These are phyloP conservation scores for Auriscalpium microsporum DNA, from an alignment of 768 basidiomycete genomes.

Conservation along the genomic window DNA sequence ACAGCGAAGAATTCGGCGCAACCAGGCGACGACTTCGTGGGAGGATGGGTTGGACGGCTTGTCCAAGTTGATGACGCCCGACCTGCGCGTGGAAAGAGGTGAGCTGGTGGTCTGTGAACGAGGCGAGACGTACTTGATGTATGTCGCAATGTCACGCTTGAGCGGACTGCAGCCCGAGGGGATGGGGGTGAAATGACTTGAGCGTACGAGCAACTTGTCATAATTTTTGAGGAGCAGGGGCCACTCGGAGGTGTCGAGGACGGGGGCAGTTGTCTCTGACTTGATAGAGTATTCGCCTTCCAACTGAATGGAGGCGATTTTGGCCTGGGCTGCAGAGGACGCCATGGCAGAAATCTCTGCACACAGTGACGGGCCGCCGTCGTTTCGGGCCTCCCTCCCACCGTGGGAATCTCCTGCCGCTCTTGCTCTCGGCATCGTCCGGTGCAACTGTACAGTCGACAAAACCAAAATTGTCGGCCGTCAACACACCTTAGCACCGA, in stretches of 20 bases:
- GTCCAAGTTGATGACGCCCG: slow-evolving; percentile 98
- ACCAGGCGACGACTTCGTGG: slow-evolving; percentile 99
- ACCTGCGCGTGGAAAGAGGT: slow-evolving; percentile 38
- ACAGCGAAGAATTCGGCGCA: slow-evolving; percentile 90
- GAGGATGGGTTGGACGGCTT: slow-evolving; percentile 99
- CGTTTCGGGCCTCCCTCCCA: not conserved
- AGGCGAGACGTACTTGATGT: slow-evolving; percentile 66
- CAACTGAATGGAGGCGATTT: slow-evolving; percentile 68
- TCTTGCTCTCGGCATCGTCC: not conserved
- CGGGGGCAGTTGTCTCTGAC: slow-evolving; percentile 63
- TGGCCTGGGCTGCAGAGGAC: slow-evolving; percentile 47
- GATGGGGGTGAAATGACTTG: slow-evolving; percentile 97
- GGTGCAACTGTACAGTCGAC: slow-evolving; percentile 44
- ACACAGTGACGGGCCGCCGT: not conserved
- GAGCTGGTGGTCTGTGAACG: not conserved
- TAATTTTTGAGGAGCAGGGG: slow-evolving; percentile 97
- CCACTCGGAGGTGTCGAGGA: slow-evolving; percentile 94
- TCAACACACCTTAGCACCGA: slow-evolving; percentile 7
- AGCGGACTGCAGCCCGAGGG: slow-evolving; percentile 89
- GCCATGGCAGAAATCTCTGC: slow-evolving; percentile 27
- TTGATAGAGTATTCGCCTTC: slow-evolving; percentile 76
- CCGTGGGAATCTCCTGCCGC: not conserved
- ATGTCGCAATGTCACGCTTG: slow-evolving; percentile 85
- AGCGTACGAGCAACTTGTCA: slow-evolving; percentile 90
- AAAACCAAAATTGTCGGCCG: not conserved